These are phyloP conservation scores for Vigna mungo DNA, from an alignment of 306 rosid genomes.

Conservation along the genomic window DNA sequence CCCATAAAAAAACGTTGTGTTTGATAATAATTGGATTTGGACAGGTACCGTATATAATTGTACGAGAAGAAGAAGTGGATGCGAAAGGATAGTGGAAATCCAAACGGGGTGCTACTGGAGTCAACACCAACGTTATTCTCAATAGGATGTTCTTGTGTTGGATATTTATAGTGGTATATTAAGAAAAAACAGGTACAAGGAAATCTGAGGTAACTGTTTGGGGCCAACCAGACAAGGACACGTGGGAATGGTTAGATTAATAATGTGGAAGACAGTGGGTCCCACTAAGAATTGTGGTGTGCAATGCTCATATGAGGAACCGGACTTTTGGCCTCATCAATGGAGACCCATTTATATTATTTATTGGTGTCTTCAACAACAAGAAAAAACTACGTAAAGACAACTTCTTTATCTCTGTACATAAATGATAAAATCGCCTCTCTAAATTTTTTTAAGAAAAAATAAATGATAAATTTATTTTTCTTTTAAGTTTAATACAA, in stretches of 20 bases:
- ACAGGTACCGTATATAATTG: constrained; percentile 21
- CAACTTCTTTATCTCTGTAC: no score
- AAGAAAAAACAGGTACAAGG: background rate
- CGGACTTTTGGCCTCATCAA: no score
- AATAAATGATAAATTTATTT: no score
- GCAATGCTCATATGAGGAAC: no score
- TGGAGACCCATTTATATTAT: no score
- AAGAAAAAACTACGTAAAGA: no score
- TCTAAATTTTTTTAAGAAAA: no score
- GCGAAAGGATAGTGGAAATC: constrained; percentile 10
- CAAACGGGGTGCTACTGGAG: background rate
- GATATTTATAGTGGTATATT: background rate
- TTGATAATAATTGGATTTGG: constrained; percentile 6
- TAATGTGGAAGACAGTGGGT: constrained; percentile 30
- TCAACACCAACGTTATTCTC: background rate
- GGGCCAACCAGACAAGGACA: background rate
- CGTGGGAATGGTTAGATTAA: constrained; percentile 37
- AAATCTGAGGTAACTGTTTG: constrained; percentile 23
- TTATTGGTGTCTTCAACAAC: no score
- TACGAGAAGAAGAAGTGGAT: constrained; percentile 30
- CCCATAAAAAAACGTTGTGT: background rate
- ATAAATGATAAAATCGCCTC: no score
- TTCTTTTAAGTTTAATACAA: no score
- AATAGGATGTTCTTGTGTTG: no score
- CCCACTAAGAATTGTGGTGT: constrained; percentile 17